Percentiles rank a stretch among this genome's conserved stretches.
These are phyloP conservation scores for Dictyophora rubrovolvata DNA, from an alignment of 768 basidiomycete genomes.

Conservation along the genomic window DNA sequence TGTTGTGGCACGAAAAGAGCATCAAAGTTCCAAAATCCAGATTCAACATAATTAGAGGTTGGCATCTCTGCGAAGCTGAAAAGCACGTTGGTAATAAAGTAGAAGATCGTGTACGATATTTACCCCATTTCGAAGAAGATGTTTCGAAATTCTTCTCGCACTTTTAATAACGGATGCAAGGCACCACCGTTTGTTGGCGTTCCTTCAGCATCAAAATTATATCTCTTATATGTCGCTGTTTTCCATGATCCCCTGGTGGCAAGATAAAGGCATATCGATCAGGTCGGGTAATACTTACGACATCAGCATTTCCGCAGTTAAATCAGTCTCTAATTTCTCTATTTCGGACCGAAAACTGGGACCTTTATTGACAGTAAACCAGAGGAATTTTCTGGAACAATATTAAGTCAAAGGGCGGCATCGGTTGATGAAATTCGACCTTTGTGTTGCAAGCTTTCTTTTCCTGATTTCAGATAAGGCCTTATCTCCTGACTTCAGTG, in stretches of 20 bases:
- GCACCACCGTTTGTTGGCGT: conserved; percentile 84
- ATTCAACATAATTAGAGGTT: conserved; percentile 90
- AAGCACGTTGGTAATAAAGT: background rate
- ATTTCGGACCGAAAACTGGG: conserved; percentile 80
- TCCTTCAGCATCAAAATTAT: conserved; percentile 97
- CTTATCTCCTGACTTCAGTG: conserved; percentile 68
- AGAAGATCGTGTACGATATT: conserved; percentile 15
- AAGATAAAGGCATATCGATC: background rate
- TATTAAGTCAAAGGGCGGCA: background rate
- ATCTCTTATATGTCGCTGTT: conserved; percentile 87
- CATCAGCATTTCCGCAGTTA: conserved; percentile 89
- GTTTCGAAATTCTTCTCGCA: conserved; percentile 92
- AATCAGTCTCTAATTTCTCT: conserved; percentile 89
- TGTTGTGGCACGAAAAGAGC: conserved; percentile 97
- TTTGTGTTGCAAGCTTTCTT: conserved; percentile 79
- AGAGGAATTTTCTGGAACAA: conserved; percentile 75
- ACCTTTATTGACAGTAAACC: conserved; percentile 87
- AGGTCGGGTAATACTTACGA: conserved; percentile 47
- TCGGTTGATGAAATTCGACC: conserved; percentile 32
- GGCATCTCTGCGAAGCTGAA: conserved; percentile 98
- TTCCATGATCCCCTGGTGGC: conserved; percentile 82
- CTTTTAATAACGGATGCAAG: conserved; percentile 92
- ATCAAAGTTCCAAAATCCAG: conserved; percentile 99
- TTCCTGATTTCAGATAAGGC: conserved; percentile 79
- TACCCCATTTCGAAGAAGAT: conserved; percentile 99